These are phyloP conservation scores for Strobilomyces dryophilus DNA, from an alignment of 768 basidiomycete species.

Conservation along the genomic window DNA sequence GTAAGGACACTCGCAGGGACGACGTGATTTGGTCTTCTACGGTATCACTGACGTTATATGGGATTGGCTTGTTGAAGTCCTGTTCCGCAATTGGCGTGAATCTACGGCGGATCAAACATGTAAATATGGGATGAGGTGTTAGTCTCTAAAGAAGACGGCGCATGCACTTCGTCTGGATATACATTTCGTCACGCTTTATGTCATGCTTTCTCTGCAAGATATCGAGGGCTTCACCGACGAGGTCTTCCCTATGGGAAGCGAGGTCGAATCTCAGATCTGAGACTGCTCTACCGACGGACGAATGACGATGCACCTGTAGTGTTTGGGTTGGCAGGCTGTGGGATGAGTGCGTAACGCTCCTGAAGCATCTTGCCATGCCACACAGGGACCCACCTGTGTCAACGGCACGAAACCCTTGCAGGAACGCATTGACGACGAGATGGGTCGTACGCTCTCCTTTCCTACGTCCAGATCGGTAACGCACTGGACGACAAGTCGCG, in stretches of 20 bases:
- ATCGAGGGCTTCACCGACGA: slow-evolving; percentile 71
- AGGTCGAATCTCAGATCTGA: not conserved
- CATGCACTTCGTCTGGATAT: slow-evolving; percentile 74
- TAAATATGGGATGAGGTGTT: not conserved
- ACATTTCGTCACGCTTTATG: slow-evolving; percentile 66
- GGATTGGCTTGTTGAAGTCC: slow-evolving; percentile 63
- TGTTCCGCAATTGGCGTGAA: slow-evolving; percentile 75
- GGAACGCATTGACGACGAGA: slow-evolving; percentile 67
- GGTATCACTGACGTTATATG: slow-evolving; percentile 56
- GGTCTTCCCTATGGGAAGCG: slow-evolving; percentile 56
- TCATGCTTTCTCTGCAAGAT: slow-evolving; percentile 52
- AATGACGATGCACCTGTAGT: slow-evolving; percentile 50
- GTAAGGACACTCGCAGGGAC: slow-evolving; percentile 62
- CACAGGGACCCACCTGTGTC: slow-evolving; percentile 63
- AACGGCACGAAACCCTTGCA: slow-evolving; percentile 74
- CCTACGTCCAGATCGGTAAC: slow-evolving; percentile 38
- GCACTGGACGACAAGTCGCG: not conserved
- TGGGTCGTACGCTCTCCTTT: slow-evolving; percentile 69
- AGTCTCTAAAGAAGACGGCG: slow-evolving; percentile 1
- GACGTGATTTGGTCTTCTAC: slow-evolving; percentile 56
- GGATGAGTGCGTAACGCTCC: slow-evolving; percentile 10
- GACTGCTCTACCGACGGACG: not conserved
- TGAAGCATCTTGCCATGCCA: slow-evolving; percentile 1
- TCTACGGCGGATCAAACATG: slow-evolving; percentile 33
- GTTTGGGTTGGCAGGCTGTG: slow-evolving; percentile 66